Base-by-base conservation (phyloP, 2,329 filamentous ascomycete species). In the Ophiostoma montium region DNA sequence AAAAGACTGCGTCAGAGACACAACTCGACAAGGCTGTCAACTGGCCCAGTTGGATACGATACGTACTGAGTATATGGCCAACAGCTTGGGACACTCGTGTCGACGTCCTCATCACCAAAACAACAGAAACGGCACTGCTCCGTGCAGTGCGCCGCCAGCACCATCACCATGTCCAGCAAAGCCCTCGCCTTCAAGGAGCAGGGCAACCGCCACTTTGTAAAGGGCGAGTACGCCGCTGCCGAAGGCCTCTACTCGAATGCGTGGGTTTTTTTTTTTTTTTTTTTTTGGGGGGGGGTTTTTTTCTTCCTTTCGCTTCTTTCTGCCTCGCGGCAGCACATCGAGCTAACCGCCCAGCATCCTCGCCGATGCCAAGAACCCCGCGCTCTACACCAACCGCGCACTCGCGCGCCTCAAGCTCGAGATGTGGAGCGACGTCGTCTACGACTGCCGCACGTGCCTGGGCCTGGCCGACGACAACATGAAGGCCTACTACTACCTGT, bases 381-480 rank as follows among this genome's bases (percentile, higher is more conserved):
- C 83, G 30, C 75, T 95, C 46, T 95, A 88, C 67, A 90, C 87
- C 35, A 96, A 95, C 67, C 85, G 89, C 48, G 86, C 88, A 47
- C 84, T 95, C 67, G 80, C 84, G 3, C 78, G 88, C 36, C 71
- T 92, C 51, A 85, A 84, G 65, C 74, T 94, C 19, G 67, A 74
- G 52, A 71, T 78, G 57, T 94, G 82, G 77, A 75, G 85, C 30
- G 79, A 73, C 10, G 87, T 83, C 45, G 81, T 92, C 54, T 70
- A 78, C 52, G 89, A 95, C 65, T 90, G 88, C 61, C 66, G 82
- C 48, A 71, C 78, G 47, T 87, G 84, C 55, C 80, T 95, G 46
- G 72, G 78, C 52, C 71, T 94, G 6, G 69, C 77, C 27, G 70
- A 74, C 18, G 67, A 65, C 42, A 80, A 76, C 57, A 82, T 94